Percentiles rank a stretch among this genome's conserved stretches.
Evolutionary conservation across 495 filamentous ascomycete species (phyloP).

Genomic region (Neurospora sublineolata): DNA sequence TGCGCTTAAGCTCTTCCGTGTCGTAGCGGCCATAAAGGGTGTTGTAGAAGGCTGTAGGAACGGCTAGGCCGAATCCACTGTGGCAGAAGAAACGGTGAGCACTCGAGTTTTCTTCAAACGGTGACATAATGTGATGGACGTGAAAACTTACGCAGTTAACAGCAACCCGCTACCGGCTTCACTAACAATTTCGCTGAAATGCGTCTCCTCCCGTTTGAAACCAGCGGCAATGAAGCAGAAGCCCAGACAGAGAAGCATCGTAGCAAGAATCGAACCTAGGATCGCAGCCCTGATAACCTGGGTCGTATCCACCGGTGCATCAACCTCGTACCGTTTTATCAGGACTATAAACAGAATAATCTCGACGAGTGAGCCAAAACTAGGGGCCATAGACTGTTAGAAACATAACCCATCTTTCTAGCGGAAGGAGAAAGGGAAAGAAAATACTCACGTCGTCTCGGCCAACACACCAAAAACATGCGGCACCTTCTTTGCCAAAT

Average conservation of each 20-base stretch:
- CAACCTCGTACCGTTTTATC: conserved; percentile 18
- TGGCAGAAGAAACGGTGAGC: conserved; percentile 4
- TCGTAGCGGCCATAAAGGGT: conserved; percentile 35
- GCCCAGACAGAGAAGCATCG: conserved; percentile 30
- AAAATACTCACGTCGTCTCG: conserved; percentile 48
- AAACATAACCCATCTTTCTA: background rate
- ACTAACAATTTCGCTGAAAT: conserved; percentile 64
- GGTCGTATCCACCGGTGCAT: conserved; percentile 30
- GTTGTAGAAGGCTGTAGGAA: conserved; percentile 67
- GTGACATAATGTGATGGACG: background rate
- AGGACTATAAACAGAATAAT: conserved; percentile 75
- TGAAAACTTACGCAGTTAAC: conserved; percentile 52
- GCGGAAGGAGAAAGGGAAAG: background rate
- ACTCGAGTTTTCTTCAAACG: background rate
- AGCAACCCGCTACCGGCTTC: conserved; percentile 74
- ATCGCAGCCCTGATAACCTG: conserved; percentile 55
- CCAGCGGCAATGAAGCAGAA: conserved; percentile 63
- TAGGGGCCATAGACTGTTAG: background rate
- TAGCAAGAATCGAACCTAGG: conserved; percentile 25
- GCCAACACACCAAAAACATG: conserved; percentile 66
- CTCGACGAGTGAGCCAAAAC: conserved; percentile 64
- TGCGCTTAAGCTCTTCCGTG: background rate
- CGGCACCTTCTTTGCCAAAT: conserved; percentile 67
- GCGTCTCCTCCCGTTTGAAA: conserved; percentile 49
- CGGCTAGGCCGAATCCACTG: conserved; percentile 63